Conservation (phyloP, 1,139 yeast species). For the Torulaspora pretoriensis region DNA sequence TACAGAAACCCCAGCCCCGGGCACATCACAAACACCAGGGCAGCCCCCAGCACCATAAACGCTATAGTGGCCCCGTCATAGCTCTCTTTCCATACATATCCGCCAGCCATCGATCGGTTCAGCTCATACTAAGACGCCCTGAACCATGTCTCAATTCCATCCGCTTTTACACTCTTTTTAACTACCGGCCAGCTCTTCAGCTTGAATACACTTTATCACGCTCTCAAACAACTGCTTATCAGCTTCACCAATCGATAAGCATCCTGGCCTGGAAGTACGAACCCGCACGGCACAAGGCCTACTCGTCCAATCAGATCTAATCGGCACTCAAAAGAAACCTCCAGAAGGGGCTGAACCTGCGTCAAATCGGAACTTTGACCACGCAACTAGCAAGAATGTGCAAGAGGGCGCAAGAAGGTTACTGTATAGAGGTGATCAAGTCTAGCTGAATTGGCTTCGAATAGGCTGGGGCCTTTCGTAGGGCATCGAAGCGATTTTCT, state of each 20-base stretch:
- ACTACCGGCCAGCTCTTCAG: background rate
- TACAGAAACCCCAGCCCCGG: constrained; percentile 93
- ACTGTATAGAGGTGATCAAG: too few relatives aligned
- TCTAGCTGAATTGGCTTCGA: background rate
- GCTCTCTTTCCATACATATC: constrained; percentile 32
- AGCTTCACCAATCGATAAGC: constrained; percentile 6
- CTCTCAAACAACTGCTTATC: background rate
- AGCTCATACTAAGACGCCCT: too few relatives aligned
- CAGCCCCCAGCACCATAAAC: constrained; percentile 51
- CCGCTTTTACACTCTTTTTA: background rate
- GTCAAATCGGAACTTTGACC: background rate
- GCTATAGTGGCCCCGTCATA: constrained; percentile 52
- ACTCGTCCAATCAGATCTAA: constrained; percentile 2
- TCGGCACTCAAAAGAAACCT: constrained; percentile 5
- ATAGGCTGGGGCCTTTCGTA: background rate
- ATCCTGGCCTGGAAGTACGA: background rate
- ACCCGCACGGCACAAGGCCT: background rate
- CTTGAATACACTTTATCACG: too few relatives aligned
- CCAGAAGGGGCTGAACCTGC: constrained; percentile 1
- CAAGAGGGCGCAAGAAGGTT: background rate
- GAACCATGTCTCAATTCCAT: too few relatives aligned
- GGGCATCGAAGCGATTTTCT: constrained; percentile 1
- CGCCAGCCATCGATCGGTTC: constrained; percentile 3
- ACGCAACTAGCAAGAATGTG: background rate
- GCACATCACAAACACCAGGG: constrained; percentile 85